Base-by-base conservation (phyloP, 2,329 filamentous ascomycete genomes). In the Lecanicillium sp. region DNA sequence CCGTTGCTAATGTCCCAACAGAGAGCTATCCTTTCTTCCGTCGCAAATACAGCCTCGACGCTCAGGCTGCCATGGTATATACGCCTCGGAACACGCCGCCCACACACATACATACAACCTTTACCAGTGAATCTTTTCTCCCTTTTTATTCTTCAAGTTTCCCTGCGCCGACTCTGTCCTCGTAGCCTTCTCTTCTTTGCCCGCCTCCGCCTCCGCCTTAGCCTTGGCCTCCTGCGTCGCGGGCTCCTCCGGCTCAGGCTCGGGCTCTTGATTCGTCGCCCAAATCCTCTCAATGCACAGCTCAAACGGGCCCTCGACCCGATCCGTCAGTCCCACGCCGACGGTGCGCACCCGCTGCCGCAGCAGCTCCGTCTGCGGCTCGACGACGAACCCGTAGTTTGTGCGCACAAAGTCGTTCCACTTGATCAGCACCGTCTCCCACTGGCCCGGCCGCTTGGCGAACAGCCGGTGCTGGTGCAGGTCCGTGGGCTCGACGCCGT, bases 401-500 rank as follows among this genome's bases (percentile, higher is more conserved):
- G 92, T 98, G 46, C 92, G 74, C 43, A 98, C 90, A 62, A 98
- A 97, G 48, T 94, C 87, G 50, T 81, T 83, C 74, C 89, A 92
- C 45, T 84, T 84, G 46, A 98, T 83, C 33, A 94, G 62, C n/a
- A 96, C 76, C 2, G 92, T 96, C 70, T 98, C 90, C 92, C 92
- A 98, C 52, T 89, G 74, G 1, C 88, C 88, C 0, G 85, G 81
- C 8, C 77, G 76, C 53, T 81, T 82, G 8, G 83, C 74, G 50
- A 87, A 94, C 4, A 98, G 64, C 36, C 92, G 73, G 61, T 98
- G 92, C 59, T 98, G 92, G 60, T 97, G 92, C 46, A 98, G 71
- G 59, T 98, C 92, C n/a, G 88, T 90, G 10, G 87, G 85, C 34
- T 95, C 86, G 40, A 98, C 81, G 2, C 85, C 86, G 56, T 98